Evolutionary conservation across 352 stramenopile genomes (phyloP).

Genomic region (Halophytophthora batemanensis): DNA sequence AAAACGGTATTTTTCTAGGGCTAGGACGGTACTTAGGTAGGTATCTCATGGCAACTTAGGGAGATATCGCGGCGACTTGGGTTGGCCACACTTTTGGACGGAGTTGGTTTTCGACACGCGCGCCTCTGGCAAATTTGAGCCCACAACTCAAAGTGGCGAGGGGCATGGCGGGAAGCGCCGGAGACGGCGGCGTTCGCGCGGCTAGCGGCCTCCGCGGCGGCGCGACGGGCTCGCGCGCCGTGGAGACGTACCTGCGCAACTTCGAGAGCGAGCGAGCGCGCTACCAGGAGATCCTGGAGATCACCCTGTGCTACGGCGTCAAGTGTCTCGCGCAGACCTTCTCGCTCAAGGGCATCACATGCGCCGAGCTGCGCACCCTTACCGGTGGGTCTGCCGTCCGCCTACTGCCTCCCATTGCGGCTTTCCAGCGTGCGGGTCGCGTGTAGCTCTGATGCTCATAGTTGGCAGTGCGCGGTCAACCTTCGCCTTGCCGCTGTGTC

Average conservation of each 20-base stretch:
- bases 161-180: no score
- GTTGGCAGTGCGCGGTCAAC: no score
- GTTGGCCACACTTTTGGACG: no score
- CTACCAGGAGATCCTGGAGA: constrained; percentile 61
- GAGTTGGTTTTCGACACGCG: no score
- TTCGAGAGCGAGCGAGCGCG: constrained; percentile 45
- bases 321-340: constrained; percentile 65
- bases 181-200: no score
- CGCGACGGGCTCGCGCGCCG: constrained; percentile 24
- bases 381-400: constrained; percentile 37
- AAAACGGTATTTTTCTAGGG: no score
- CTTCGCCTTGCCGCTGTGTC: neutral
- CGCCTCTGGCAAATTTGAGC: no score
- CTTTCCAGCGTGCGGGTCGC: neutral
- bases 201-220: no score
- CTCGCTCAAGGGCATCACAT: constrained; percentile 56
- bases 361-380: constrained; percentile 53
- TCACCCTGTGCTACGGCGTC: constrained; percentile 71
- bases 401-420: neutral
- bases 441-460: neutral
- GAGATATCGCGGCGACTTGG: no score
- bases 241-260: constrained; percentile 72
- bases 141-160: no score
- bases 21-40: no score
- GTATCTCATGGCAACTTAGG: no score